These are phyloP conservation scores for Periconia sp. DNA, from an alignment of 2,329 filamentous ascomycete genomes.

Conservation along the genomic window DNA sequence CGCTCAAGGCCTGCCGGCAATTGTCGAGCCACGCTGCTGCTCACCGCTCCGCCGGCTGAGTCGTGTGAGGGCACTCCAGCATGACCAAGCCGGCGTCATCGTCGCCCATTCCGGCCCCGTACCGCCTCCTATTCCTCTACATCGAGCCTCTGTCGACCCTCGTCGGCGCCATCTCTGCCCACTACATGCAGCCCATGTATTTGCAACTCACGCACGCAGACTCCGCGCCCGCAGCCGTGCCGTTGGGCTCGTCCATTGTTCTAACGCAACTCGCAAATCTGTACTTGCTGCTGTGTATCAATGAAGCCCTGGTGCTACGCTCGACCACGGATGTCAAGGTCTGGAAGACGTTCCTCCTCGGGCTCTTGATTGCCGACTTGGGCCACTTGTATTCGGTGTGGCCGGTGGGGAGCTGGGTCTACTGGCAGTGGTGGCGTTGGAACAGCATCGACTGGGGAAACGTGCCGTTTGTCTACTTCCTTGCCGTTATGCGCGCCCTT, in stretches of 20 bases:
- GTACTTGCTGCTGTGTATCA: conserved; percentile 77
- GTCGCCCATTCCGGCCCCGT: conserved; percentile 61
- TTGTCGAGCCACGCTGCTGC: conserved; percentile 1
- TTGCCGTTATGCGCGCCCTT: conserved; percentile 51
- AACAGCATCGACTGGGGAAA: conserved; percentile 73
- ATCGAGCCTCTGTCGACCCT: conserved; percentile 68
- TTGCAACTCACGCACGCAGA: conserved; percentile 67
- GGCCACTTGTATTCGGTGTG: conserved; percentile 74
- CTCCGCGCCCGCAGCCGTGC: conserved; percentile 58
- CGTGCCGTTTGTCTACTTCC: conserved; percentile 72
- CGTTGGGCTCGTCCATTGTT: conserved; percentile 68
- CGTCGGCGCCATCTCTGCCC: conserved; percentile 60
- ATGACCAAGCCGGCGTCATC: conserved; percentile 17
- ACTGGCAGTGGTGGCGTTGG: conserved; percentile 68
- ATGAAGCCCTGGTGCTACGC: conserved; percentile 77
- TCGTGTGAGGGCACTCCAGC: conserved; percentile 8
- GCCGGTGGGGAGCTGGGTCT: conserved; percentile 65
- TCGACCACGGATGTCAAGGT: conserved; percentile 71
- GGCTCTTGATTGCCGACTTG: conserved; percentile 75
- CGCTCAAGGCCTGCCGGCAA: not conserved
- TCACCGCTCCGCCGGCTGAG: conserved; percentile 11
- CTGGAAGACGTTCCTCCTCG: conserved; percentile 71
- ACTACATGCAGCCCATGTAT: conserved; percentile 61
- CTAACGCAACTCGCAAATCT: conserved; percentile 79
- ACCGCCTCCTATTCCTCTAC: conserved; percentile 76